Conservation (phyloP, 441 rosid species). For the Iberis amara region DNA sequence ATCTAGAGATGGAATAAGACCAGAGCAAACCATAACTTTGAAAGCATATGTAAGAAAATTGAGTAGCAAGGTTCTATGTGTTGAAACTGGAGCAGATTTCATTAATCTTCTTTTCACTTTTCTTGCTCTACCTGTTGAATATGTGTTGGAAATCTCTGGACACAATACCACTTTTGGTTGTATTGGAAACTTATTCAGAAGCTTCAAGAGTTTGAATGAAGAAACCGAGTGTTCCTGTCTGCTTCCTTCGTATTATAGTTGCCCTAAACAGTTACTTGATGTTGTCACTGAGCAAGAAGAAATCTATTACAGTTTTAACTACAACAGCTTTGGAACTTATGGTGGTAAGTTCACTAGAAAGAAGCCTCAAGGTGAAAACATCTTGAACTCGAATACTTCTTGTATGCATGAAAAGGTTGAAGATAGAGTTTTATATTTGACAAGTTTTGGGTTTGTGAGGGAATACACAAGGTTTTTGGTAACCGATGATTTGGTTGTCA, state of each 20-base stretch:
- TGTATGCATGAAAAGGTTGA: neutral
- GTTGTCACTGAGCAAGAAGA: conserved; percentile 3
- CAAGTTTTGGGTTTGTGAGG: conserved; percentile 7
- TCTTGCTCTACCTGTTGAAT: neutral
- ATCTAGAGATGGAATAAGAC: neutral
- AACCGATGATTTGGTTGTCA: conserved; percentile 14
- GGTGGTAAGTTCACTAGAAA: neutral
- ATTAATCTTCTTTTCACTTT: neutral
- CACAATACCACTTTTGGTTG: conserved; percentile 6
- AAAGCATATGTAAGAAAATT: conserved; percentile 1
- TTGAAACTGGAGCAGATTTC: conserved; percentile 10
- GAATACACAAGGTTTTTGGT: neutral
- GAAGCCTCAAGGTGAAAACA: conserved; percentile 1
- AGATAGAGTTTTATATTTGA: neutral
- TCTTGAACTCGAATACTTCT: neutral
- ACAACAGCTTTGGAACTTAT: neutral
- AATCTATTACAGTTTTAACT: neutral
- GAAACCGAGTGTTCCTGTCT: neutral
- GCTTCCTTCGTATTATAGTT: conserved; percentile 9
- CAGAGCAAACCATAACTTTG: neutral
- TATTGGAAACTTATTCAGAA: conserved; percentile 7
- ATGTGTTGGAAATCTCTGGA: neutral
- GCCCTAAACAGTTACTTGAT: conserved; percentile 14
- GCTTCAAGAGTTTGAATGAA: conserved; percentile 9
- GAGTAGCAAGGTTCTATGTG: neutral